A percentile compares a stretch with the other conserved stretches of the same genome.
Evolutionary conservation across 352 stramenopile species (phyloP).

Genomic region (Blastocystis sp.): DNA sequence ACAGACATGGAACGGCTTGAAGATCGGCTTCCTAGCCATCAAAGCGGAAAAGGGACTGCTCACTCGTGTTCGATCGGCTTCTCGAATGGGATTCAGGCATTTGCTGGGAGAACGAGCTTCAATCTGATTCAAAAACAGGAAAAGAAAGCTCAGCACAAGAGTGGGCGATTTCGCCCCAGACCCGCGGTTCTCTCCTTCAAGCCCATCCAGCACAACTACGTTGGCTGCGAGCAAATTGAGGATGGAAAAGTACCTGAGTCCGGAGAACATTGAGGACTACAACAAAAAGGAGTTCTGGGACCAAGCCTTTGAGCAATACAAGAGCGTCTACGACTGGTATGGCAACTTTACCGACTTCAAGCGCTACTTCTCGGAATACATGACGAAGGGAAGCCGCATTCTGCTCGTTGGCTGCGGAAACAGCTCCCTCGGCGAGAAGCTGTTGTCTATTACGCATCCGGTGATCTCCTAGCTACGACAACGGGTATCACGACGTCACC

Average conservation of each 20-base stretch:
- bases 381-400: slow-evolving; percentile 28
- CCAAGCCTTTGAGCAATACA: slow-evolving; percentile 46
- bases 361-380: slow-evolving; percentile 40
- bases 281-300: slow-evolving; percentile 67
- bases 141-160: too few relatives aligned
- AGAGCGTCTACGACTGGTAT: slow-evolving; percentile 67
- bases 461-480: slow-evolving; percentile 39
- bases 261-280: slow-evolving; percentile 62
- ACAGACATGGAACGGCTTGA: slow-evolving; percentile 41
- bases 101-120: not conserved
- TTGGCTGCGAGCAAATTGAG: not conserved
- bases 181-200: not conserved
- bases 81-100: slow-evolving; percentile 19
- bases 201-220: not conserved
- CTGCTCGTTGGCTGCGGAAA: slow-evolving; percentile 66
- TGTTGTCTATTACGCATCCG: not conserved
- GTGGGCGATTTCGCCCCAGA: too few relatives aligned
- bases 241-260: slow-evolving; percentile 59
- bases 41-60: not conserved
- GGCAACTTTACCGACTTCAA: slow-evolving; percentile 56
- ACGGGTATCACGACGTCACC: slow-evolving; percentile 63
- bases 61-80: slow-evolving; percentile 28
- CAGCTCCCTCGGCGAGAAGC: slow-evolving; percentile 49
- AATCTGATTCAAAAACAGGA: too few relatives aligned
- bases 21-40: slow-evolving; percentile 27